Base-by-base conservation (phyloP, 306 rosid species). In the Crataegus laevigata region DNA sequence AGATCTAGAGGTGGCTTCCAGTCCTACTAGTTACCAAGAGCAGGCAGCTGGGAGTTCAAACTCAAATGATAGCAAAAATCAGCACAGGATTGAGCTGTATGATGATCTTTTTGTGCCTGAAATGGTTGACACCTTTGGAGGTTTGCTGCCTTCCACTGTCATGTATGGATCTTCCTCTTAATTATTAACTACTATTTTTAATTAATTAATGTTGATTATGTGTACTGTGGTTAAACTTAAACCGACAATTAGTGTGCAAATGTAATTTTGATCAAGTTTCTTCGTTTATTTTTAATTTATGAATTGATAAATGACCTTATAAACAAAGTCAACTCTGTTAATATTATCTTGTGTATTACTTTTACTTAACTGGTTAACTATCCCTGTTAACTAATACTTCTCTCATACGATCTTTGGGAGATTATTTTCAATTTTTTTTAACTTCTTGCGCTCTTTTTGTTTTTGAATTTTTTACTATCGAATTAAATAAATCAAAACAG, bases 21-120 rank as follows among this genome's bases (percentile, higher is more conserved):
- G 22, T 52, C n/a, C 58, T 57, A 24, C 62, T 57, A 21, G 6
- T 57, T 9, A 13, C 32, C 43, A 34, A 1, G 68, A 68, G 29
- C 81, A 47, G 24, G 75, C 68, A 14, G 87, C 64, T 11, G 85
- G 78, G 18, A 58, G 78, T 68, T 79, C 84, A 12, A 47, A 40
- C 22, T 66, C 62, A 1, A 72, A 40, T 11, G 15, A n/a, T 25
- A 22, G 4, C 45, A 57, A 29, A 15, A 69, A 81, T 21, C 57
- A 50, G 11, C 43, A 51, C 22, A 61, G 30, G 43, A 38, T 38
- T 24, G 88, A 84, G 45, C 70, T 75, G 30, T 86, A 78, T 25
- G 94, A 89, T 61, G 88, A 85, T 45, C 86, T 76, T 78, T 87
- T 82, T 80, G 74, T 83, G 24, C 82, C 91, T 65, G 81, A 83